A percentile compares a stretch with the other conserved stretches of the same genome.
phyloP scores from a whole-genome alignment of 352 stramenopile species.

The Hyaloperonospora arabidopsidis region DNA sequence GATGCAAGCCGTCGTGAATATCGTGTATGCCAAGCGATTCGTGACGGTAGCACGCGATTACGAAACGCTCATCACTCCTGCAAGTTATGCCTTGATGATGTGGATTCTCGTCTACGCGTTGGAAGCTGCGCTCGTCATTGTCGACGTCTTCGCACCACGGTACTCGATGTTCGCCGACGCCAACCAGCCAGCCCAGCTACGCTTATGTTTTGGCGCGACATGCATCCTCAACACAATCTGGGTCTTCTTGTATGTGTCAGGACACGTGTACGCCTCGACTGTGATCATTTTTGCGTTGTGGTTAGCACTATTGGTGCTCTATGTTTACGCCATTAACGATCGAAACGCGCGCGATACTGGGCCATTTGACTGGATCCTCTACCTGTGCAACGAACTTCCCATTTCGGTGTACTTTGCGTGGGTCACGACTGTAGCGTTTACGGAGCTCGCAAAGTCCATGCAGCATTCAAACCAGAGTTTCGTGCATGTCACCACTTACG shows the following conservation, averaged over 20 bases:
- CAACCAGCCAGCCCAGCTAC: constrained; percentile 53
- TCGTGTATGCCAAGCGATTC: constrained; percentile 52
- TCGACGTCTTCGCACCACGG: constrained; percentile 56
- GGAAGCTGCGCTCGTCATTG: constrained; percentile 51
- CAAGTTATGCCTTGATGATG: constrained; percentile 50
- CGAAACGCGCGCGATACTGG: constrained; percentile 37
- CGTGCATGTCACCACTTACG: constrained; percentile 51
- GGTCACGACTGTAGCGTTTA: constrained; percentile 62
- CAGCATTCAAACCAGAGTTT: constrained; percentile 45
- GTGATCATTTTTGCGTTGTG: constrained; percentile 62
- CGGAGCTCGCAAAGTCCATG: constrained; percentile 58
- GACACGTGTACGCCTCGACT: constrained; percentile 47
- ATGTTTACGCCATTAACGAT: constrained; percentile 76
- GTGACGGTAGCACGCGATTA: constrained; percentile 42
- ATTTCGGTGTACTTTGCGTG: constrained; percentile 76
- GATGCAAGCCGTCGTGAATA: constrained; percentile 58
- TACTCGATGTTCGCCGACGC: constrained; percentile 67
- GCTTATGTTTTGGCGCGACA: constrained; percentile 51
- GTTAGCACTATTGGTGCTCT: constrained; percentile 65
- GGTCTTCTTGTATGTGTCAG: constrained; percentile 51
- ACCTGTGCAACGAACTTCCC: constrained; percentile 66
- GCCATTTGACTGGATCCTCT: constrained; percentile 54
- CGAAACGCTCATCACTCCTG: constrained; percentile 66
- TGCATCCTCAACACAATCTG: constrained; percentile 63
- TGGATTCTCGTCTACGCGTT: constrained; percentile 67